phyloP scores from a whole-genome alignment of 305 asterid genomes.

The Ilex paraguariensis region DNA sequence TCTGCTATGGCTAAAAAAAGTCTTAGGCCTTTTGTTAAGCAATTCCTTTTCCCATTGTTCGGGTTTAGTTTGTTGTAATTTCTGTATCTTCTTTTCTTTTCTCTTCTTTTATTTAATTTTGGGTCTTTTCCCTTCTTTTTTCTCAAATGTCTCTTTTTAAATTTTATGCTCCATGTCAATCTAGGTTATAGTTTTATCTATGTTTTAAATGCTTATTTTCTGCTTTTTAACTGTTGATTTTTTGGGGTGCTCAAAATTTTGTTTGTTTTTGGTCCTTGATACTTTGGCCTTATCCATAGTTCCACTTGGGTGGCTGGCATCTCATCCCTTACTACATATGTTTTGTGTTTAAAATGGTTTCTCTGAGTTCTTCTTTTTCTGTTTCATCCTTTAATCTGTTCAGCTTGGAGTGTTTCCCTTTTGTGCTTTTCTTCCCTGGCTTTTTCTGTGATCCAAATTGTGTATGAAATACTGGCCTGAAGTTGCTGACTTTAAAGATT shows the following conservation, averaged over 20 bases:
- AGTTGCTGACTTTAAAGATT: constrained; percentile 27
- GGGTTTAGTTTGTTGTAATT: neutral
- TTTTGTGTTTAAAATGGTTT: constrained; percentile 25
- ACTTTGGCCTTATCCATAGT: constrained; percentile 45
- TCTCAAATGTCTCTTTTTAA: too few species aligned
- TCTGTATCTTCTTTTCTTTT: neutral
- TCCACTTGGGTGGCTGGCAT: constrained; percentile 26
- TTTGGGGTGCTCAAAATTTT: constrained; percentile 10
- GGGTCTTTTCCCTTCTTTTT: constrained; percentile 17
- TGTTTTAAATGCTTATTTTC: constrained; percentile 2
- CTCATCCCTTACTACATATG: constrained; percentile 18
- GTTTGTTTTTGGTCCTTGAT: constrained; percentile 21
- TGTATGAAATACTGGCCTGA: constrained; percentile 16
- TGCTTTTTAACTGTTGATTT: constrained; percentile 5
- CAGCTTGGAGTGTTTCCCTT: constrained; percentile 15
- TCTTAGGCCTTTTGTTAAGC: constrained; percentile 13
- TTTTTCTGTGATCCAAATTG: too few species aligned
- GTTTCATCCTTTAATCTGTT: constrained; percentile 26
- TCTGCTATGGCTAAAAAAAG: constrained; percentile 33
- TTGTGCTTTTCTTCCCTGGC: constrained; percentile 32
- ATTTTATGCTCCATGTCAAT: too few species aligned
- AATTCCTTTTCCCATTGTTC: neutral
- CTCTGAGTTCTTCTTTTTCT: constrained; percentile 26
- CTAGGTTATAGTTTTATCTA: too few species aligned
- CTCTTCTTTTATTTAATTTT: neutral